phyloP scores from a whole-genome alignment of 2,329 filamentous ascomycete species.

The Alternaria incomplexa region DNA sequence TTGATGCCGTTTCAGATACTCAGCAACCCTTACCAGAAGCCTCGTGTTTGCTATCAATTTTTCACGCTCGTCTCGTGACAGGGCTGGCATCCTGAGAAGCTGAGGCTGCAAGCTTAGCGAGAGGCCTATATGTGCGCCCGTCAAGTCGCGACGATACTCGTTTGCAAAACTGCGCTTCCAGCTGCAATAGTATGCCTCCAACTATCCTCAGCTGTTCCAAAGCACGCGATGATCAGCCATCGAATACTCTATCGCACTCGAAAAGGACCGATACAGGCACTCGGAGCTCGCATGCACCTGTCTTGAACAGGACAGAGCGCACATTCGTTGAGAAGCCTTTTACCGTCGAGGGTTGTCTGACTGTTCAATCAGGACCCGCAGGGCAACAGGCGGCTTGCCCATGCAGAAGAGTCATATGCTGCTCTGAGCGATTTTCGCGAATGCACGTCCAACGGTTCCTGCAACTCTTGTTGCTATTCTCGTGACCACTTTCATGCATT shows the following conservation, averaged over 20 bases:
- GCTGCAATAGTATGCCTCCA: conserved; percentile 16
- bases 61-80: conserved; percentile 17
- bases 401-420: conserved; percentile 40
- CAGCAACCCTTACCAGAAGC: conserved; percentile 21
- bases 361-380: conserved; percentile 39
- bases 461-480: conserved; percentile 29
- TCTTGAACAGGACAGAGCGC: conserved; percentile 26
- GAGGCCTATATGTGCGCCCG: conserved; percentile 14
- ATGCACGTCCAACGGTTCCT: conserved; percentile 26
- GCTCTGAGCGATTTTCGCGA: conserved; percentile 32
- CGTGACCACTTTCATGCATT: conserved; percentile 32
- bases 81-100: conserved; percentile 29
- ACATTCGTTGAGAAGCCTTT: conserved; percentile 29
- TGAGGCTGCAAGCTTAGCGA: conserved; percentile 33
- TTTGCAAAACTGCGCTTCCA: conserved; percentile 17
- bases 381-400: conserved; percentile 28
- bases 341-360: conserved; percentile 23
- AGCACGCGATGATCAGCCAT: conserved; percentile 23
- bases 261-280: conserved; percentile 22
- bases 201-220: conserved; percentile 15
- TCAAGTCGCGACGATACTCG: conserved; percentile 17
- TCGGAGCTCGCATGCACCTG: conserved; percentile 33
- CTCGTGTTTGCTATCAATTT: conserved; percentile 18
- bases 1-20: conserved; percentile 34
- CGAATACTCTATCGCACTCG: conserved; percentile 14